Conservation (phyloP, 441 rosid genomes). For the Brassica hybrid region DNA sequence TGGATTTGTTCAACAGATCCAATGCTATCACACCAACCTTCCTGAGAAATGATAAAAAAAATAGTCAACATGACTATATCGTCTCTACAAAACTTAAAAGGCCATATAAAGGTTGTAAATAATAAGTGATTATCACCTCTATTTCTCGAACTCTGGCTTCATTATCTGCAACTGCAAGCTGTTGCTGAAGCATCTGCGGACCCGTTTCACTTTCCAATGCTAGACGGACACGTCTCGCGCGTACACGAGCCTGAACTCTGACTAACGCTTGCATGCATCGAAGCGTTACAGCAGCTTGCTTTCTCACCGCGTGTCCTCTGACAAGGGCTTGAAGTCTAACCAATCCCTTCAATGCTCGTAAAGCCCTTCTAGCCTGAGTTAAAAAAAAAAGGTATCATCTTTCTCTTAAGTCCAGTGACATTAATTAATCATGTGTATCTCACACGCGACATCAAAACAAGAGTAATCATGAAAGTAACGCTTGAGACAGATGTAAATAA, state of each 20-base stretch:
- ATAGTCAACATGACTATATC: background rate
- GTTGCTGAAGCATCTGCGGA: slow-evolving; percentile 78
- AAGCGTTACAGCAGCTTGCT: slow-evolving; percentile 99
- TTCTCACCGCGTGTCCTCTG: slow-evolving; percentile 98
- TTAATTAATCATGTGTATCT: background rate
- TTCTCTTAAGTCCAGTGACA: background rate
- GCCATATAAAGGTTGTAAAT: background rate
- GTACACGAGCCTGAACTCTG: slow-evolving; percentile 98
- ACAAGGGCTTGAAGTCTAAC: slow-evolving; percentile 99
- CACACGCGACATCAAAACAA: background rate
- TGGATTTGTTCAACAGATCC: slow-evolving; percentile 98
- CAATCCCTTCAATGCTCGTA: slow-evolving; percentile 92
- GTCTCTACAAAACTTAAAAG: background rate
- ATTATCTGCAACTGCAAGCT: slow-evolving; percentile 66
- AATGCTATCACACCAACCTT: slow-evolving; percentile 96
- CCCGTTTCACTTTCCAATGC: slow-evolving; percentile 87
- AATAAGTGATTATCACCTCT: slow-evolving; percentile 53
- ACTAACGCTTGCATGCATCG: slow-evolving; percentile 99
- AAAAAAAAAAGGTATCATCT: slow-evolving; percentile 7
- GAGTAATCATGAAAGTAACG: background rate
- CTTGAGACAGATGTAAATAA: background rate
- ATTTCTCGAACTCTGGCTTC: slow-evolving; percentile 88
- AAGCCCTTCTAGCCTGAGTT: slow-evolving; percentile 94
- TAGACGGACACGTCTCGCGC: slow-evolving; percentile 95
- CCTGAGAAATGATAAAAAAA: slow-evolving; percentile 56